Base-by-base conservation (phyloP, 163 green algal species). In the Scenedesmus sp. region DNA sequence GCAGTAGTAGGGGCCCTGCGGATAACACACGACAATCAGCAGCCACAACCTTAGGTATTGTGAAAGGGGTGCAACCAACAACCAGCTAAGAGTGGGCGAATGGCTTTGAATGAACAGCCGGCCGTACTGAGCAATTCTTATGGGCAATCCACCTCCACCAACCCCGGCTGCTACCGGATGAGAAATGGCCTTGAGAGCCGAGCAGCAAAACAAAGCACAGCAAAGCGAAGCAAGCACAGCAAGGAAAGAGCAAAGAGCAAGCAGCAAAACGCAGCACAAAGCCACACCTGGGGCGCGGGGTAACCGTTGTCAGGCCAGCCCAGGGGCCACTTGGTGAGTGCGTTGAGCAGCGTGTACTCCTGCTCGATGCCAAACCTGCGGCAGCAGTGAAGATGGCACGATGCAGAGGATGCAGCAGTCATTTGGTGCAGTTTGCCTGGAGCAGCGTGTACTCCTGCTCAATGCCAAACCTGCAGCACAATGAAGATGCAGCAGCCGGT, bases 401-500 rank as follows among this genome's bases (percentile, higher is more conserved):
- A 0, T 56, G 59, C 8, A 62, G 59, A 0, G 56, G 6, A 46
- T 74, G 55, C 1, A 99, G 96, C 6, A 98, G 98, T 98, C 98
- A 99, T 92, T 99, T 98, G 93, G 96, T 99, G 81, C 95, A 95
- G 73, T 82, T 9, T 9, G 98, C 91, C 94, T 99, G 97, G 0
- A 99, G 96, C 92, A 99, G 95, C 0, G 98, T 99, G 97, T 99
- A 99, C 97, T 99, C 98, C 96, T 98, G 95, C 96, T 99, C 97
- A 90, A 99, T 98, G 88, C 97, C 97, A 93, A 99, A 99, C 97
- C 20, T 86, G 82, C 82, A 67, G 62, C 20, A n/a, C n/a, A n/a
- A n/a, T n/a, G n/a, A n/a, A n/a, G n/a, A n/a, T n/a, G n/a, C n/a
- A n/a, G n/a, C n/a, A n/a, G n/a, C n/a, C n/a, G n/a, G n/a, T n/a